Conservation (phyloP, 2,329 filamentous ascomycete species). For the Fusarium pilosicola region DNA sequence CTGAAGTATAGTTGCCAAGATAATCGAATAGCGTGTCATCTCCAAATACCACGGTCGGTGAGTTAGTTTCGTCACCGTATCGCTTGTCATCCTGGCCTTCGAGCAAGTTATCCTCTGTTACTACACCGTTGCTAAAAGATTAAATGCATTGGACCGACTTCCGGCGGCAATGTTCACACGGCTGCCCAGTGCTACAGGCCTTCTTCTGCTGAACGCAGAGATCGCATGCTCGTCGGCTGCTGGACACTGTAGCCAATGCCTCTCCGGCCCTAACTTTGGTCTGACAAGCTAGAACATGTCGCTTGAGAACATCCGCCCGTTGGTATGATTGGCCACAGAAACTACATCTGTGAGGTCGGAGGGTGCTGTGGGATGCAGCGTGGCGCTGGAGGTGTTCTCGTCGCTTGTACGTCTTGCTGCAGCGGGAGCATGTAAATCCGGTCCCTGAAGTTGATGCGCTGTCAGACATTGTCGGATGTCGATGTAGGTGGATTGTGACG, state of each 20-base stretch:
- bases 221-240: neutral
- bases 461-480: neutral
- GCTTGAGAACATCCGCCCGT: neutral
- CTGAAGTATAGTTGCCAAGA: neutral
- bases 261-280: neutral
- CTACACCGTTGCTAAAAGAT: fast-evolving
- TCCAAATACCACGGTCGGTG: neutral
- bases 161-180: neutral
- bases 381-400: constrained; percentile 3
- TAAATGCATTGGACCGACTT: neutral
- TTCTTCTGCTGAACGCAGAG: neutral
- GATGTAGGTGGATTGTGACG: neutral
- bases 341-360: neutral
- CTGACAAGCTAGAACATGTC: neutral
- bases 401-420: neutral
- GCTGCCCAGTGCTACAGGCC: neutral
- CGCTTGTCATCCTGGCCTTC: too few relatives aligned
- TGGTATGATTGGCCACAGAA: neutral
- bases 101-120: fast-evolving
- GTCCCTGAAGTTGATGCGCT: neutral
- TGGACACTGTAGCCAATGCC: fast-evolving
- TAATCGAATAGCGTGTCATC: neutral
- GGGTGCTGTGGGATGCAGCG: neutral
- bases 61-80: neutral
- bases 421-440: neutral